Percentiles rank a stretch among this genome's conserved stretches.
Evolutionary conservation across 2,329 filamentous ascomycete species (phyloP).

Genomic region (Exophiala oligosperma): DNA sequence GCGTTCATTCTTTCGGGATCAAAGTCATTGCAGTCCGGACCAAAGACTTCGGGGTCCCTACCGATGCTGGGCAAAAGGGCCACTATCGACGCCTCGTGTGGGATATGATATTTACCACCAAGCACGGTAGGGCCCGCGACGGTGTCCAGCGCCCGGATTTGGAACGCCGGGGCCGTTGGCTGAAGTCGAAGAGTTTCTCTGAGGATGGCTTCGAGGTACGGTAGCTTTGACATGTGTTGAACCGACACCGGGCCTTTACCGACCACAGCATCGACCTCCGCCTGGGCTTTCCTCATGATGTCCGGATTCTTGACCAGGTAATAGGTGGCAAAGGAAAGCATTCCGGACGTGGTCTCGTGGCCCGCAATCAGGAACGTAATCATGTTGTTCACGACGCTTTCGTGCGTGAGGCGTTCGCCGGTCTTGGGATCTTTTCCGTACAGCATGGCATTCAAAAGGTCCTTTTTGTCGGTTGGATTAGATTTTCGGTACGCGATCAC

Average conservation of each 20-base stretch:
- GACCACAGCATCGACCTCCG: conserved; percentile 67
- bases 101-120: conserved; percentile 60
- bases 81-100: conserved; percentile 52
- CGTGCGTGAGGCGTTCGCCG: conserved; percentile 57
- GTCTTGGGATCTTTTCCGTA: conserved; percentile 62
- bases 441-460: conserved; percentile 62
- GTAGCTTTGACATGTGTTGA: conserved; percentile 61
- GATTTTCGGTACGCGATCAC: conserved; percentile 58
- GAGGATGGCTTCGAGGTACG: conserved; percentile 66
- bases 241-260: conserved; percentile 54
- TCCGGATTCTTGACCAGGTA: conserved; percentile 64
- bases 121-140: conserved; percentile 20
- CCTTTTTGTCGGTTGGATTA: conserved; percentile 55
- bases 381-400: conserved; percentile 67
- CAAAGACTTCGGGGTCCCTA: conserved; percentile 63
- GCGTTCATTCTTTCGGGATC: conserved; percentile 72
- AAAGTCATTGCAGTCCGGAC: conserved; percentile 65
- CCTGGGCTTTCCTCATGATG: conserved; percentile 60
- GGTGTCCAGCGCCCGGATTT: conserved; percentile 47
- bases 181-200: conserved; percentile 65
- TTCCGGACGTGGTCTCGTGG: conserved; percentile 70
- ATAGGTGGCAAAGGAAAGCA: conserved; percentile 66
- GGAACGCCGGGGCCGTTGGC: conserved; percentile 61
- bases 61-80: conserved; percentile 58
- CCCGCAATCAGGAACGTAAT: conserved; percentile 61